Base-by-base conservation (phyloP, 352 stramenopile species). In the Plasmopara viticola region DNA sequence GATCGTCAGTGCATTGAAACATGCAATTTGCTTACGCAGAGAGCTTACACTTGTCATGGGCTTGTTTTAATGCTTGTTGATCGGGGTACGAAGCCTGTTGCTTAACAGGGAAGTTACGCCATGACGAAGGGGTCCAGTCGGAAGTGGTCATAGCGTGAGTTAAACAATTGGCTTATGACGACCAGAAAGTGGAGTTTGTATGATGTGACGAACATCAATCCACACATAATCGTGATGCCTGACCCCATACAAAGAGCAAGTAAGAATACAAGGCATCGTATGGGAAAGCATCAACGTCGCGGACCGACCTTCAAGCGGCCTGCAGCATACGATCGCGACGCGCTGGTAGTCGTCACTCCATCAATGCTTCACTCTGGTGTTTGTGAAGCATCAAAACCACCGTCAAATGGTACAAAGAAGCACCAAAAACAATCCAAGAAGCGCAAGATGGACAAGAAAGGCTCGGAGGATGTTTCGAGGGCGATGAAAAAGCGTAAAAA, bases 1-100 rank as follows among this genome's bases (percentile, higher is more conserved):
- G 20, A 25, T 25, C 20, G 20, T 25, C 3, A 25, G 20, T 25
- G 20, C 20, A 25, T 25, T 25, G 20, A 25, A 25, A 25, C 20
- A 25, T 25, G 20, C 20, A 25, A 25, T 3, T 25, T 25, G 20
- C 20, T 25, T 25, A 25, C 20, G 20, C 3, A 25, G 1, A 25
- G 20, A 1, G 3, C 3, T 48, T 72, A 94, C 78, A 52, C 61
- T 89, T 89, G 58, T 74, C 53, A 39, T 87, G 68, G n/a, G 83
- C 77, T 31, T 65, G 62, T 17, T 72, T 62, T 13, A 98, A 70
- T 47, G 92, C 80, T 38, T 74, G 69, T 29, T 48, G 34, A 48
- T 94, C 78, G 18, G 69, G 70, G 53, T 91, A 95, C 50, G 60
- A 55, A 35, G 85, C 84, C 62, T 94, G 84, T 52, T 95, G 84